Evolutionary conservation across 768 basidiomycete genomes (phyloP), one percentile per base, ranked within the genome.

Genomic region (Phylloporus scabripes): DNA sequence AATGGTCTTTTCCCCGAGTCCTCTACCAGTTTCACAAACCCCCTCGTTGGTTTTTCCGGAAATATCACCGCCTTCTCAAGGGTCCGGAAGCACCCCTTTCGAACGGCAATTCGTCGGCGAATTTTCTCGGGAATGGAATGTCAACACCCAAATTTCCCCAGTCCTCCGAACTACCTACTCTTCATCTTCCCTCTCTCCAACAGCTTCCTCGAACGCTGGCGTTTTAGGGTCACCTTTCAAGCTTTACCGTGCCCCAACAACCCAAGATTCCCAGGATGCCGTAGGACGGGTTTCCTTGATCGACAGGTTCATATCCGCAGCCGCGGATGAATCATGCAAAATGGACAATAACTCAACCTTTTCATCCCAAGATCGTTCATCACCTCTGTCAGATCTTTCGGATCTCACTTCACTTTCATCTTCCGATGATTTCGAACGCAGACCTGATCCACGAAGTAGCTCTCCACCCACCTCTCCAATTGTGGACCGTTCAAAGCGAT

Each of bases 361-460:
- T 34, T 10, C 54, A 49, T 46, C 29, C 46, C 53, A 39, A 34
- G 53, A 45, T 15, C 56, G 40, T 45, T 60, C 48, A 7, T 63
- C 67, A 7, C 57, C 67, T 23, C 9, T 59, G 3, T 67, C 67
- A 7, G 54, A 57, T 47, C 42, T 63, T 38, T 67, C 65, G 7
- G 58, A 60, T 41, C 65, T 67, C 23, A 69, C 62, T 9, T 47
- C 67, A 10, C 46, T 68, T 21, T 61, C 65, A 45, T 67, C 45
- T 42, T 54, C 51, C 43, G 38, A 44, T 8, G 44, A 38, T 32
- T 36, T 50, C 24, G 46, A 33, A 37, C 40, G 29, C 32, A 34
- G 24, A 31, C 17, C 45, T n/a, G 42, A 51, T 17, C 32, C 29
- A 36, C 50, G 44, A 52, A 42, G 40, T 8, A 56, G 23, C 40